These are phyloP conservation scores for Vachellia collinsii DNA, from an alignment of 306 rosid species.

Conservation along the genomic window DNA sequence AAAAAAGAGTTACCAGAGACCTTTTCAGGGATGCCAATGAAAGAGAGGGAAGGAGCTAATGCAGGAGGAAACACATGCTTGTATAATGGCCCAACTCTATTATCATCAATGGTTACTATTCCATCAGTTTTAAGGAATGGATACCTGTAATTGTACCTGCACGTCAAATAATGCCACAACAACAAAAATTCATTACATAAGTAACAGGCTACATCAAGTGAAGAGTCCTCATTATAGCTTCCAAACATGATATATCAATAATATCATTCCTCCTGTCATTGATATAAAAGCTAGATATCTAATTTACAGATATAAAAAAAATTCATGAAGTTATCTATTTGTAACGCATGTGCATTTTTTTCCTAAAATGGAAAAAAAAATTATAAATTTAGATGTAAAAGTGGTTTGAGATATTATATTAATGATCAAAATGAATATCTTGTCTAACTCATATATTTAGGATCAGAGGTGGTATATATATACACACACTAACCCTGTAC, in stretches of 20 bases:
- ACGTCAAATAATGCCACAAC: conserved; percentile 16
- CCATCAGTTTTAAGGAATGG: conserved; percentile 48
- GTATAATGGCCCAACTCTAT: conserved; percentile 50
- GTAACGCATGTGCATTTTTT: no score
- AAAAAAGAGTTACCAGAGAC: conserved; percentile 13
- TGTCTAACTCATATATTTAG: no score
- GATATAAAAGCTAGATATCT: no score
- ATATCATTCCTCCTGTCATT: no score
- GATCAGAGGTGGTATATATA: no score
- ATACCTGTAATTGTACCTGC: conserved; percentile 37
- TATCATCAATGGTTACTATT: conserved; percentile 38
- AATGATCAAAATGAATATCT: no score
- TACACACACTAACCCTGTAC: conserved; percentile 41
- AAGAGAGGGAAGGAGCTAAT: conserved; percentile 45
- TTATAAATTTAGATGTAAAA: no score
- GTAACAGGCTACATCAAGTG: background rate
- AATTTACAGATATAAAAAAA: no score
- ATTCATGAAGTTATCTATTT: no score
- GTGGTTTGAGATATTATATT: no score
- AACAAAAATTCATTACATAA: background rate
- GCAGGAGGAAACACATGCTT: conserved; percentile 53
- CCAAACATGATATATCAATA: background rate
- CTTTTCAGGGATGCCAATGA: conserved; percentile 37
- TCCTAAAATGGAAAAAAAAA: no score
- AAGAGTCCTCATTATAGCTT: background rate